Base-by-base conservation (phyloP, 768 basidiomycete species). In the Tricholoma sp. region DNA sequence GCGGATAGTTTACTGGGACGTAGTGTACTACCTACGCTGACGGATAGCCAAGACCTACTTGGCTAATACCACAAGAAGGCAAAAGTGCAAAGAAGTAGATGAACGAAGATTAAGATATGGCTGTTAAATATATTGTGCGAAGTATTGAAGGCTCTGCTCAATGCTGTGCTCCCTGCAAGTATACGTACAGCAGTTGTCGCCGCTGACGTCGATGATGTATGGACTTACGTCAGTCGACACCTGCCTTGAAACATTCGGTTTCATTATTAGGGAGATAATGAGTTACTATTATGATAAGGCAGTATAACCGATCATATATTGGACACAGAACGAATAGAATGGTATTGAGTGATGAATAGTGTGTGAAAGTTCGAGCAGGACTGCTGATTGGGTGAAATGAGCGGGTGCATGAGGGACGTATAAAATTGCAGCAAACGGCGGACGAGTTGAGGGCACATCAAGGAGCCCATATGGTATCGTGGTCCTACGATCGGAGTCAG, bases 391-490 rank as follows among this genome's bases (percentile, higher is more conserved):
- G n/a, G n/a, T n/a, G n/a, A n/a, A n/a, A 5, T 39, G 37, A 39
- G 37, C n/a, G 37, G 1, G 37, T 14, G 37, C 4, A 12, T 2
- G 32, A 27, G 5, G 31, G 5, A n/a, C 14, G 6, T 39, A 16
- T 39, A n/a, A 39, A 39, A 39, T 39, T 11, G 31, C 6, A 32
- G 8, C 4, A 1, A 11, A 7, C 19, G 19, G 18, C 31, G 8
- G 31, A 8, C 21, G 41, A 8, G 9, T 43, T 16, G 18, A 24
- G 21, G 45, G 14, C 14, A 6, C 4, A 16, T 57, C 46, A 62
- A 43, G 61, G 61, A 46, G 59, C 59, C 61, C 61, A 62, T 35
- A 46, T n/a, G 0, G 61, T 54, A 35, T 59, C 39, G 5, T 47
- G 50, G 27, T 50, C 47, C 61, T 62, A 18, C 41, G 14, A 18